A percentile compares a stretch with the other conserved stretches of the same genome.
phyloP scores from a whole-genome alignment of 129 eudicot genomes.

The Erigeron canadensis region DNA sequence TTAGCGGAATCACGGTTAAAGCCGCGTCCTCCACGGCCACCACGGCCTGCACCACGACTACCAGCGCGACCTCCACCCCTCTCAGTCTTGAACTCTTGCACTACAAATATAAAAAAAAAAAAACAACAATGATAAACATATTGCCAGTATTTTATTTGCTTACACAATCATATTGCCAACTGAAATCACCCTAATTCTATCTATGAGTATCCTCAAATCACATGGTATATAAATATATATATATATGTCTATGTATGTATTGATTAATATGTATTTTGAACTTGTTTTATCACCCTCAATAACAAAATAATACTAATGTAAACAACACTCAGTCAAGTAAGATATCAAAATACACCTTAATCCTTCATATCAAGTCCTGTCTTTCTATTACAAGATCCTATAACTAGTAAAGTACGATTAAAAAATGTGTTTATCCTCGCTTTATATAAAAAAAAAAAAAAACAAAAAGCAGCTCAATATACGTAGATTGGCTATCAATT shows the following conservation, averaged over 20 bases:
- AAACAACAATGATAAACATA: too few species aligned
- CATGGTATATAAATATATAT: too few species aligned
- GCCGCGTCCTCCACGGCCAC: conserved; percentile 58
- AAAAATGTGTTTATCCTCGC: background rate
- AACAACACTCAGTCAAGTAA: background rate
- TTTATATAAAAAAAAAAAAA: background rate
- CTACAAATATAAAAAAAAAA: conserved; percentile 23
- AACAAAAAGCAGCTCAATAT: background rate
- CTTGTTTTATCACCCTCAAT: background rate
- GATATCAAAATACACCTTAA: background rate
- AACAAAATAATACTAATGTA: background rate
- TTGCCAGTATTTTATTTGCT: background rate
- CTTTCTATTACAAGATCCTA: background rate
- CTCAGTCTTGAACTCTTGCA: conserved; percentile 58
- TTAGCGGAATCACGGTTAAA: conserved; percentile 34
- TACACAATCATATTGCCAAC: background rate
- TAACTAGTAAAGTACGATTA: too few species aligned
- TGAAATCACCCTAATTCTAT: too few species aligned
- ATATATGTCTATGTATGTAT: too few species aligned
- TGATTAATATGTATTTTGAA: too few species aligned
- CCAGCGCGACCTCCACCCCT: conserved; percentile 66
- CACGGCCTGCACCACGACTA: conserved; percentile 53
- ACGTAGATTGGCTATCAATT: background rate
- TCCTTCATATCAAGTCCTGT: background rate
- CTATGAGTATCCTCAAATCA: too few species aligned